Conservation (phyloP, 2,329 filamentous ascomycete genomes). For the Aulographum hederae region DNA sequence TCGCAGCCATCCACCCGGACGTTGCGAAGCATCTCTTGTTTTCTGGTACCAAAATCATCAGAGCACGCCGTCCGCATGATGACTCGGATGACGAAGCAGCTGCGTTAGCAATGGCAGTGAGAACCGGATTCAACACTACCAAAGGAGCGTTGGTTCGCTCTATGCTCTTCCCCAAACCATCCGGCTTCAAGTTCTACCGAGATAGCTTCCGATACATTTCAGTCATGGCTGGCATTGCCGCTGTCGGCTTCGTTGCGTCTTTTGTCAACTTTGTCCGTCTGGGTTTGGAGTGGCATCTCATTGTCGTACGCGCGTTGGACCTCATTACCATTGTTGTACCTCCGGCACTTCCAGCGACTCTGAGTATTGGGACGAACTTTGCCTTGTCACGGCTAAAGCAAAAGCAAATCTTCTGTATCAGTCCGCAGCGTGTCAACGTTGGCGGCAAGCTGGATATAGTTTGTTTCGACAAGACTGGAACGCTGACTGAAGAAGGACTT, state of each 20-base stretch:
- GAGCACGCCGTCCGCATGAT: slow-evolving; percentile 74
- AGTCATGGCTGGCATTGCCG: slow-evolving; percentile 79
- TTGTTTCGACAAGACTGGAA: slow-evolving; percentile 99
- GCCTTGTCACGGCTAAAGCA: slow-evolving; percentile 70
- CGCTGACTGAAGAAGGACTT: slow-evolving; percentile 84
- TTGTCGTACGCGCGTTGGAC: slow-evolving; percentile 81
- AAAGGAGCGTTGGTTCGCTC: slow-evolving; percentile 91
- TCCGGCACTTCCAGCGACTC: slow-evolving; percentile 78
- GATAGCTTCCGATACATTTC: slow-evolving; percentile 97
- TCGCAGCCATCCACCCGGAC: slow-evolving; percentile 66
- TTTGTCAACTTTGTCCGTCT: slow-evolving; percentile 86
- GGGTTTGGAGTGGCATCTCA: slow-evolving; percentile 69
- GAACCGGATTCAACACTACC: slow-evolving; percentile 93
- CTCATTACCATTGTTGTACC: slow-evolving; percentile 96
- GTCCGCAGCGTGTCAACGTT: slow-evolving; percentile 90
- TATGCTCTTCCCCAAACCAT: slow-evolving; percentile 97
- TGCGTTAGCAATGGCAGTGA: slow-evolving; percentile 75
- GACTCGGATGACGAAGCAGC: slow-evolving; percentile 70
- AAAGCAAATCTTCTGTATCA: slow-evolving; percentile 93
- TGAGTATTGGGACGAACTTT: slow-evolving; percentile 95
- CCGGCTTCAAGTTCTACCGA: slow-evolving; percentile 94
- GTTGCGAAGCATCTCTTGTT: slow-evolving; percentile 83
- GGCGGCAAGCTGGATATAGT: slow-evolving; percentile 90
- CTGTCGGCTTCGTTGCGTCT: slow-evolving; percentile 74
- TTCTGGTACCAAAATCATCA: slow-evolving; percentile 86